These are phyloP conservation scores for Hyaloscypha hepaticicola DNA, from an alignment of 495 filamentous ascomycete genomes.

Conservation along the genomic window DNA sequence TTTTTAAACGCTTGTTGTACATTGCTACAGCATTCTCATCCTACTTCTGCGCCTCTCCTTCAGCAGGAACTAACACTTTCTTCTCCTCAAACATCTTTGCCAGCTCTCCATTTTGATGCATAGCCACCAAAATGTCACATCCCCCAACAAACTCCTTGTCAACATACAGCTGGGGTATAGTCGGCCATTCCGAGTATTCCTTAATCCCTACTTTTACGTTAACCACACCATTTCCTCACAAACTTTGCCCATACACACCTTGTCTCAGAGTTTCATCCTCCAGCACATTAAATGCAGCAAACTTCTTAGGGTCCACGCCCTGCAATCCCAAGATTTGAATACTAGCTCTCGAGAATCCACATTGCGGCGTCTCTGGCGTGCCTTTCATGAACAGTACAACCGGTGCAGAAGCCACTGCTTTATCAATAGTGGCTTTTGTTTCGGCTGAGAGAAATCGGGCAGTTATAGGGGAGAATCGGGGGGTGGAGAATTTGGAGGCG, in stretches of 20 bases:
- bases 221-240: constrained; percentile 6
- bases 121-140: constrained; percentile 93
- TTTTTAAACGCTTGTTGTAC: constrained; percentile 15
- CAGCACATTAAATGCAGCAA: constrained; percentile 93
- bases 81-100: constrained; percentile 90
- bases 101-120: constrained; percentile 96
- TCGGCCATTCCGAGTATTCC: constrained; percentile 98
- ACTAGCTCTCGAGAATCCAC: constrained; percentile 92
- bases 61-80: constrained; percentile 65
- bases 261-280: constrained; percentile 84
- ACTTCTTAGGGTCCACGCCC: constrained; percentile 94
- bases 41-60: constrained; percentile 22
- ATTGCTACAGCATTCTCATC: neutral
- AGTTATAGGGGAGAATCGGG: constrained; percentile 23
- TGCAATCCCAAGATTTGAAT: constrained; percentile 94
- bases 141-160: constrained; percentile 95
- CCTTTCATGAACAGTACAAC: constrained; percentile 99
- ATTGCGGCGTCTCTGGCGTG: constrained; percentile 95
- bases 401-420: constrained; percentile 77
- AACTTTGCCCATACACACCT: constrained; percentile 54
- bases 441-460: constrained; percentile 62
- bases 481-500: constrained; percentile 25
- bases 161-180: constrained; percentile 94
- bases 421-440: constrained; percentile 77
- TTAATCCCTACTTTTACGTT: constrained; percentile 71